Base-by-base conservation (phyloP, 2,329 filamentous ascomycete species). In the Xylariales sp. region DNA sequence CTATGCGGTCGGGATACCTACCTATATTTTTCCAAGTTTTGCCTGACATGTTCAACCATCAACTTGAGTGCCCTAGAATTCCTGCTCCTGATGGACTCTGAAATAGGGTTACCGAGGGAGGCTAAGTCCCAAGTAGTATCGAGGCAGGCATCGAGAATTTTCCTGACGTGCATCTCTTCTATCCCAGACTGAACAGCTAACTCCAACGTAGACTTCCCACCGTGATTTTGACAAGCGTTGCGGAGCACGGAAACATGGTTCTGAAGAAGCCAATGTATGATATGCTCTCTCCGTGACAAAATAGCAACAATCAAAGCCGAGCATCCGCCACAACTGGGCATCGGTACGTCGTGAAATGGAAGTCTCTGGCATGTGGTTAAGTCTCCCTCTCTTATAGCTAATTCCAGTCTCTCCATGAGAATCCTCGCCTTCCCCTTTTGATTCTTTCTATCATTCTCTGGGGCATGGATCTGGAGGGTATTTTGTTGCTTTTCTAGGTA, bases 271-370 rank as follows among this genome's bases (percentile, higher is more conserved):
- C 61, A 64, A 3, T 3, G n/a, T 5, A 36, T 32, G 23, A 52
- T 56, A 6, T n/a, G 1, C 2, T 5, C 3, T 14, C 8, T 34
- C 5, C 16, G 7, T 1, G 2, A 23, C 0, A 1, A 1, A 18
- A 64, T 52, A 6, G 61, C 43, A 3, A 0, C 2, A 16, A 57
- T 16, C 2, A 64, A n/a, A 23, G 61, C 45, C 45, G 61, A 57
- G 36, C 53, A 57, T 28, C n/a, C 48, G 43, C 53, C 45, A 43
- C 61, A 64, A 45, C 36, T 52, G 0, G 53, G 61, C 53, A 64
- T 43, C 9, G 45, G 8, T 1, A 57, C 3, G 14, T 64, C 36
- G 6, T 36, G 34, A 14, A 57, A 12, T 14, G 36, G 32, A 23
- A n/a, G 7, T 9, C 45, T 16, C 4, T 50, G 1, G 23, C 52